Conservation (phyloP, 768 basidiomycete species). For the Boletellus sp. region DNA sequence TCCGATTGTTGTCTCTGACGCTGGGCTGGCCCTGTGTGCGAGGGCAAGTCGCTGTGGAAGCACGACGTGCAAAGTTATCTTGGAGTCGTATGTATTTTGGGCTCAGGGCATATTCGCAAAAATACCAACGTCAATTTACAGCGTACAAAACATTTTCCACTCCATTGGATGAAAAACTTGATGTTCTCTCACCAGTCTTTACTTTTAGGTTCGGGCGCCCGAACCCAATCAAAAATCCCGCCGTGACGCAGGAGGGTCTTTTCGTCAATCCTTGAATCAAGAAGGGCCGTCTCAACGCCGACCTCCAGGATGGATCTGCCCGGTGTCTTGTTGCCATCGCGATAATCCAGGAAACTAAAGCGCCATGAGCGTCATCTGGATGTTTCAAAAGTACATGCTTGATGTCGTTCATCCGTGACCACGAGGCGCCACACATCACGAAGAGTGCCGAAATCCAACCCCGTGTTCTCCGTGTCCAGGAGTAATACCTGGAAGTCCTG, state of each 20-base stretch:
- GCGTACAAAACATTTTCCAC: too few species aligned
- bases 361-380: neutral
- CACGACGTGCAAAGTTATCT: too few species aligned
- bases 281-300: constrained; percentile 14
- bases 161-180: neutral
- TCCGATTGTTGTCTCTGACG: neutral
- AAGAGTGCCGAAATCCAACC: constrained; percentile 20
- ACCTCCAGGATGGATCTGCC: constrained; percentile 12
- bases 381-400: neutral
- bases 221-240: constrained; percentile 8
- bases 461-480: constrained; percentile 30
- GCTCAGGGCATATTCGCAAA: neutral
- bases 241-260: constrained; percentile 8
- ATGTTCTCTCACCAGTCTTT: constrained; percentile 7
- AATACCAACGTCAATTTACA: neutral
- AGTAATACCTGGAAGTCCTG: constrained; percentile 32
- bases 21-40: neutral
- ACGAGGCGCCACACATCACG: constrained; percentile 28
- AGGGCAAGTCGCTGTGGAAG: too few species aligned
- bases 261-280: constrained; percentile 15
- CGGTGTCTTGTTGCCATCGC: constrained; percentile 29
- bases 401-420: constrained; percentile 33
- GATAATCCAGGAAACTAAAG: constrained; percentile 31
- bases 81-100: too few species aligned
- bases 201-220: neutral